These are phyloP conservation scores for Trichoderma atrobrunneum DNA, from an alignment of 2,329 filamentous ascomycete species.

Conservation along the genomic window DNA sequence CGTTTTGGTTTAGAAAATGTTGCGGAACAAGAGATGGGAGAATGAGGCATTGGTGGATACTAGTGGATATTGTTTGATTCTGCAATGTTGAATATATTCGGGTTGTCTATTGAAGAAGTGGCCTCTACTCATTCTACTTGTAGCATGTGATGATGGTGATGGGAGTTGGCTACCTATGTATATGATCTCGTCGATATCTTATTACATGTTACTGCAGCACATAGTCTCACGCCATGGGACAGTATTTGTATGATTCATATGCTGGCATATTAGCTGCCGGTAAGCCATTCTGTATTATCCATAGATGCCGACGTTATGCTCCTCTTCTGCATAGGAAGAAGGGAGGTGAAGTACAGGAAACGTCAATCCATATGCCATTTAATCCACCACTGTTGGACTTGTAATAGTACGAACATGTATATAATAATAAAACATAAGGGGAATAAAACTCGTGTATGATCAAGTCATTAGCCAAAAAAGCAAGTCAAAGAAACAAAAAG, in stretches of 20 bases:
- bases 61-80: not conserved
- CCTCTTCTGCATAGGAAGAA: not conserved
- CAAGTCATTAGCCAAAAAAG: not conserved
- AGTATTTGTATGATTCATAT: not conserved
- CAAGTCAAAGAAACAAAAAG: not conserved
- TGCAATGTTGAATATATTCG: not conserved
- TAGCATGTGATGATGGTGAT: not conserved
- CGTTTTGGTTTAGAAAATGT: slow-evolving; percentile 1
- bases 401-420: not conserved
- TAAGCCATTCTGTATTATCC: not conserved
- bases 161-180: not conserved
- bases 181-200: not conserved
- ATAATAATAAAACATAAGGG: not conserved
- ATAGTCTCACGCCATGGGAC: not conserved
- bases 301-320: not conserved
- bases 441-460: not conserved
- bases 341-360: not conserved
- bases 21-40: not conserved
- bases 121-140: not conserved
- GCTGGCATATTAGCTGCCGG: not conserved
- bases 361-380: not conserved
- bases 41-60: not conserved
- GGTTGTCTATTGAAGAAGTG: not conserved
- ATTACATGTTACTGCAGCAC: not conserved
- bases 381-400: not conserved